Base-by-base conservation (phyloP, 2,329 filamentous ascomycete genomes). In the Ophiobolus disseminans region DNA sequence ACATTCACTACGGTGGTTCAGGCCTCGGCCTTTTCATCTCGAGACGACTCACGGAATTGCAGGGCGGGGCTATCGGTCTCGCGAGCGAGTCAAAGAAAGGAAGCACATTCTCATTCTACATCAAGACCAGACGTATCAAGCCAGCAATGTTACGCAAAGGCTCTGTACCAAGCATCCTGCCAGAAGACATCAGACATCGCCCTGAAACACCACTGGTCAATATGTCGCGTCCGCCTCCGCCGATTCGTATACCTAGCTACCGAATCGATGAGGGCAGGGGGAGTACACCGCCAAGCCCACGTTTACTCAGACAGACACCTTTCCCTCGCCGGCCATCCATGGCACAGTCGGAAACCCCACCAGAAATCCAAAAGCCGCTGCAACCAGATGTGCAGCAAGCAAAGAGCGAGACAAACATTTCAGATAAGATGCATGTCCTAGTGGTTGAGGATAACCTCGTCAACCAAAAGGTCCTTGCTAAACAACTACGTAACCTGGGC, bases 391-490 rank as follows among this genome's bases (percentile, higher is more conserved):
- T 49, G 7, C 39, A 40, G 39, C 46, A 53, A 21, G 8, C 52
- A 4, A 56, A 55, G 30, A 50, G 44, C 13, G 37, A 43, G 16
- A 47, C 53, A 13, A 55, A 32, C 17, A 48, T 39, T 3, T 43
- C 53, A 4, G 39, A 53, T 10, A 50, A 48, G 7, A 32, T 69
- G 1, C 61, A 69, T 21, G 57, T 72, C 11, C 57, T 73, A 1
- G 46, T 73, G 10, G 70, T 72, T 1, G 69, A 70, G 58, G 74
- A 76, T 53, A 75, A 76, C 32, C 56, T 74, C 5, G 63, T 76
- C 30, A 76, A 76, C 40, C 74, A 76, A 38, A 67, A 65, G 30
- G 73, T 77, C 11, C 62, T 76, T n/a, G 57, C 66, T 6, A 75
- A 71, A 43, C 74, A 76, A 31, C 63, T 77, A 8, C 58, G 60